Evolutionary conservation across 495 filamentous ascomycete genomes (phyloP), one percentile per base, ranked within the genome.

Genomic region (Bryoglossum gracile): DNA sequence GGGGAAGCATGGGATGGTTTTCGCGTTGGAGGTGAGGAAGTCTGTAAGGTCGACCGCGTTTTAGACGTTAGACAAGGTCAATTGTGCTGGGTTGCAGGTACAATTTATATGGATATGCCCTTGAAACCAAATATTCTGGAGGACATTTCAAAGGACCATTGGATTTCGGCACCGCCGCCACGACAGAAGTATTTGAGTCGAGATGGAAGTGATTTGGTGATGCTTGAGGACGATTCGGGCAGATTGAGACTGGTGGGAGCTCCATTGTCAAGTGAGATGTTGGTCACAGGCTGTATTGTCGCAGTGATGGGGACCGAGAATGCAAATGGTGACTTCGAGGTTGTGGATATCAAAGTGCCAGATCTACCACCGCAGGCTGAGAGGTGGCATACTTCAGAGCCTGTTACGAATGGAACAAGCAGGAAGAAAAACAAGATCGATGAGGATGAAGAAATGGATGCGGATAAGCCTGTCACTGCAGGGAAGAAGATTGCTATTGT

Each of bases 111-210:
- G 83, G 90, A 96, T 50, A 87, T 97, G 88, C 82, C 86, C 13
- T 62, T 96, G 57, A 99, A 99, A 64, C 94, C 94, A 0, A 96
- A 95, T 59, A 89, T 99, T 68, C 70, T 99, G 25, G 91, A 95
- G 19, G 94, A 99, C 56, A 80, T 99, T 24, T 82, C 84, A 4
- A 94, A 94, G 66, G 89, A 97, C 63, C 59, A 55, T 45, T 58
- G 37, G 55, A 55, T 50, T 8, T 43, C 58, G 24, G 54, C 54
- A 30, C 46, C 53, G 37, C 50, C 55, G 9, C 48, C 49, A 28
- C n/a, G 43, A 21, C 75, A 80, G 46, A 92, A 89, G 48, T 97
- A 94, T 63, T 68, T 77, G 49, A 65, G 61, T 8, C 70, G 70
- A 1, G 72, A 74, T 14, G 81, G 74, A 22, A 55, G 63, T 2